These are phyloP conservation scores for Pinus tabuliformis DNA, from an alignment of 75 land plant genomes.

Conservation along the genomic window DNA sequence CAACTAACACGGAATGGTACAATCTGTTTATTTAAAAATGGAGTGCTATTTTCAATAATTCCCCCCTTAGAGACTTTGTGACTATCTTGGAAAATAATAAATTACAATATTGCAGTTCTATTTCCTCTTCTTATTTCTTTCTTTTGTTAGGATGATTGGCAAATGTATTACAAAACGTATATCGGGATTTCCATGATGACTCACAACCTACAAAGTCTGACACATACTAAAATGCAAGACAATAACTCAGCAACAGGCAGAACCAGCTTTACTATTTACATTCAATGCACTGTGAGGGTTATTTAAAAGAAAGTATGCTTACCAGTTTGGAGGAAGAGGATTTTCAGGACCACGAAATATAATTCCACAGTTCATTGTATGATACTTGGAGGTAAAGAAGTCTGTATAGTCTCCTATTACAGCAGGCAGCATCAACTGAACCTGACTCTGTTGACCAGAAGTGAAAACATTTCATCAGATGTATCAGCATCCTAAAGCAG, in stretches of 20 bases:
- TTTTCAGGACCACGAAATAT: constrained; percentile 84
- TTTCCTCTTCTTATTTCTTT: neutral
- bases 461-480: neutral
- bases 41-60: neutral
- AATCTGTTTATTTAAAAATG: too few relatives aligned
- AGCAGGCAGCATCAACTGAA: constrained; percentile 79
- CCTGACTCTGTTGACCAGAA: constrained; percentile 53
- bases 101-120: neutral
- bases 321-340: constrained; percentile 84
- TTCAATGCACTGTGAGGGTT: neutral
- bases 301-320: neutral
- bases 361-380: constrained; percentile 82
- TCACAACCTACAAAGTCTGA: neutral
- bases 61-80: neutral
- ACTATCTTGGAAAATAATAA: neutral
- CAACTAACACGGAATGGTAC: too few relatives aligned
- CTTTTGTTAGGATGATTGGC: neutral
- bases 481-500: neutral
- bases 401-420: constrained; percentile 93
- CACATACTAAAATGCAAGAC: neutral
- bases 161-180: neutral
- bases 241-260: neutral
- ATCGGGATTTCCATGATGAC: neutral
- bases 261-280: neutral
- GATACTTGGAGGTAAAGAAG: constrained; percentile 90